These are phyloP conservation scores for Anisodus tanguticus DNA, from an alignment of 257 asterid genomes.

Conservation along the genomic window DNA sequence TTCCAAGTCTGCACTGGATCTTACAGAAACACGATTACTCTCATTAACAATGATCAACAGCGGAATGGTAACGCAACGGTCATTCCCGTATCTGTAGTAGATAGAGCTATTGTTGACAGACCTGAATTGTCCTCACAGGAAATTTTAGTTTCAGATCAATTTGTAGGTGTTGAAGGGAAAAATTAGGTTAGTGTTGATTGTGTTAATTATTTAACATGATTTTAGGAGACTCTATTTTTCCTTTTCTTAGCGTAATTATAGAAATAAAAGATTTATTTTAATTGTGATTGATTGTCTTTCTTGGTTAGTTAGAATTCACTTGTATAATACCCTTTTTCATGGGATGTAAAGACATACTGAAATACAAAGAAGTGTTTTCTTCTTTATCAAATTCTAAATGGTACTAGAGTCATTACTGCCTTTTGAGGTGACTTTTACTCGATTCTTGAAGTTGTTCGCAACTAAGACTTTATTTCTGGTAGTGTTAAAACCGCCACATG, in stretches of 20 bases:
- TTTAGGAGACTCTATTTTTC: neutral
- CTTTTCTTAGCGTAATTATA: neutral
- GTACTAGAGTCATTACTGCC: neutral
- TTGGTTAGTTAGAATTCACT: neutral
- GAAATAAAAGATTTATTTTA: neutral
- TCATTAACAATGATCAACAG: conserved; percentile 26
- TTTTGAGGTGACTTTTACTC: neutral
- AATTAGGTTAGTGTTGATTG: neutral
- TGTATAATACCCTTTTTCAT: neutral
- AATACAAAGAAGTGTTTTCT: neutral
- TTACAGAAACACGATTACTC: conserved; percentile 19
- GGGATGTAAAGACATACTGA: conserved; percentile 10
- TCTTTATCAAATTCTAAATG: neutral
- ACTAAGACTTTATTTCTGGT: too few relatives aligned
- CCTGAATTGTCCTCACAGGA: conserved; percentile 35
- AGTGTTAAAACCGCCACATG: too few relatives aligned
- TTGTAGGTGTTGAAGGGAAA: neutral
- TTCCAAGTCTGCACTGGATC: neutral
- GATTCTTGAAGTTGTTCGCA: neutral
- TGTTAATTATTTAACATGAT: neutral
- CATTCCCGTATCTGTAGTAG: conserved; percentile 41
- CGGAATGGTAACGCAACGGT: conserved; percentile 30
- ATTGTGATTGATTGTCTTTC: neutral
- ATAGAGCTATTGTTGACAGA: conserved; percentile 36
- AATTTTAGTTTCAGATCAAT: conserved; percentile 10